Percentiles rank a stretch among this genome's conserved stretches.
Conservation (phyloP, 306 rosid species). For the Quillaja saponaria region DNA sequence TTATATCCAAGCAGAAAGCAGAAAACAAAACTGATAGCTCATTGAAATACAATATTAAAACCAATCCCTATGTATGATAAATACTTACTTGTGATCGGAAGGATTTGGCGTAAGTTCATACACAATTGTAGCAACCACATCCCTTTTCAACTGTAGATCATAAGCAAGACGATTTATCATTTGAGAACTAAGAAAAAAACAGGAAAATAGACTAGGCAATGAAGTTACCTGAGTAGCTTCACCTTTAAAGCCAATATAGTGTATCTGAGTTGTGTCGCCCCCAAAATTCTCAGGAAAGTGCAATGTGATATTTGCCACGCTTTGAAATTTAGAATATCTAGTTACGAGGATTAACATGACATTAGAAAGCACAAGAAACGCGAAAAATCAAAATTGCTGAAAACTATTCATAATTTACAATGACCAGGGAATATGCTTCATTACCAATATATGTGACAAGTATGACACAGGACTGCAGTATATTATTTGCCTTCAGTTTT, state of each 20-base stretch:
- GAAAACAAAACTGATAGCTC: neutral
- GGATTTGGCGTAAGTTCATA: constrained; percentile 95
- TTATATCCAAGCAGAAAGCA: neutral
- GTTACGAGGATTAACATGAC: constrained; percentile 16
- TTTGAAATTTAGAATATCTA: constrained; percentile 93
- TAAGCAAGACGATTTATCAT: constrained; percentile 21
- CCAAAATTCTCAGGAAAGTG: constrained; percentile 93
- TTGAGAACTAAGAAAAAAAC: constrained; percentile 19
- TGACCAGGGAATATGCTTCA: constrained; percentile 3
- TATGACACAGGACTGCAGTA: neutral
- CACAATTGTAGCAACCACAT: constrained; percentile 83
- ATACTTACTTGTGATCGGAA: constrained; percentile 93
- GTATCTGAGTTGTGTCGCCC: constrained; percentile 75
- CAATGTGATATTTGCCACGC: constrained; percentile 85
- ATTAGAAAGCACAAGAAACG: constrained; percentile 22
- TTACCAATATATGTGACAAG: constrained; percentile 15
- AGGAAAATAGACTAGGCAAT: constrained; percentile 13
- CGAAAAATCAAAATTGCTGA: constrained; percentile 19
- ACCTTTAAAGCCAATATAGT: constrained; percentile 94
- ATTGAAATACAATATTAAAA: neutral
- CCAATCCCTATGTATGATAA: constrained; percentile 4
- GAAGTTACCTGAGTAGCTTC: constrained; percentile 90
- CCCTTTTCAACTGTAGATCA: constrained; percentile 76
- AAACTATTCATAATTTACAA: neutral
- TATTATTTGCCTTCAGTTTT: neutral